Base-by-base conservation (phyloP, 441 rosid genomes). In the Syzygium malaccense region DNA sequence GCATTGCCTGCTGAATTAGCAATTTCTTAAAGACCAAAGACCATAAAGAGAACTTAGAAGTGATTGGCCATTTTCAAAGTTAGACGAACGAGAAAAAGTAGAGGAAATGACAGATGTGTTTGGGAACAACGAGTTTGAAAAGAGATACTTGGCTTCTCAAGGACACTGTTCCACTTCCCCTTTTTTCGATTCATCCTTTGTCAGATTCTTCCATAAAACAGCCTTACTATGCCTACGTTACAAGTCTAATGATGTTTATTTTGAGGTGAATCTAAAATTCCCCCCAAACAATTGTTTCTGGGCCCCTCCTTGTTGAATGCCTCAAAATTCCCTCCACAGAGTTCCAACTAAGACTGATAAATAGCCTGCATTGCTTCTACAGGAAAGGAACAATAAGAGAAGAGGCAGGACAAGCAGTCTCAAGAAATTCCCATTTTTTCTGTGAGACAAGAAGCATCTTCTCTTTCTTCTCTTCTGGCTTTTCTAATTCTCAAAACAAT, bases 81-180 rank as follows among this genome's bases (percentile, higher is more conserved):
- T 53, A 89, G 92, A 93, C 91, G 91, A 93, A 91, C 14, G 23
- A 37, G 83, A 75, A 75, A 71, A 75, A 92, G 91, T 91, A 89
- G 64, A 89, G 91, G 86, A 89, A 89, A 92, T 92, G 93, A 91
- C 89, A 90, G 91, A 91, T 90, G 88, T 90, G 93, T 87, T 64
- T 88, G 92, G 93, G 91, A 92, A 92, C 90, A 89, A 89, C 55
- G 41, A 37, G 83, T 75, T 75, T 87, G 91, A 91, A 92, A 92
- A 94, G 92, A 93, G 96, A 96, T 93, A 90, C 96, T 94, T 94
- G 95, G 92, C 97, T 95, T 95, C 95, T 90, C 91, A 93, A 94
- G 91, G 95, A 93, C 91, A 90, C 88, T 93, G 92, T 92, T 93
- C 93, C 91, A 89, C 86, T 85, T 86, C 91, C 87, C 94, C 94